Evolutionary conservation across 768 basidiomycete genomes (phyloP).

Genomic region (Tricholoma hemisulphureum): DNA sequence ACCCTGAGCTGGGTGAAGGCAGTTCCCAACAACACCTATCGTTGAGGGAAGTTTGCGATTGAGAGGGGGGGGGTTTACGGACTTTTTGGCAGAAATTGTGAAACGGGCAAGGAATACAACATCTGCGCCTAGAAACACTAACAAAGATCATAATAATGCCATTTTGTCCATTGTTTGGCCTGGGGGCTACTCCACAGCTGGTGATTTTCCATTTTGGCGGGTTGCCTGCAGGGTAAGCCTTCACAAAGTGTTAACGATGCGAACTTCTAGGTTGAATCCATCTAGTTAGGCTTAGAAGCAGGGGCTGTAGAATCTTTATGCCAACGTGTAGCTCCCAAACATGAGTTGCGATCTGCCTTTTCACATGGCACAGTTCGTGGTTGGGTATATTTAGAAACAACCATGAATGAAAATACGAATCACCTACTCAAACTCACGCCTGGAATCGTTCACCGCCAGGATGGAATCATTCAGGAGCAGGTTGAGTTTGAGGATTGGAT

Average conservation of each 20-base stretch:
- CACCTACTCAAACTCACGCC: background rate
- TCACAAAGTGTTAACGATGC: background rate
- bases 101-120: background rate
- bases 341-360: background rate
- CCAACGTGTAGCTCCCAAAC: background rate
- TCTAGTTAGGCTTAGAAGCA: background rate
- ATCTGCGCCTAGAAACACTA: background rate
- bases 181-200: background rate
- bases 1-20: background rate
- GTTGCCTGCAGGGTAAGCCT: background rate
- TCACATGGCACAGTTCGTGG: background rate
- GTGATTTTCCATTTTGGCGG: background rate
- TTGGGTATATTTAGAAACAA: background rate
- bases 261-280: background rate
- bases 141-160: no score
- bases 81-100: background rate
- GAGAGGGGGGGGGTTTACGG: background rate
- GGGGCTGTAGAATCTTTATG: background rate
- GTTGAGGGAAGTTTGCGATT: background rate
- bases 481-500: background rate
- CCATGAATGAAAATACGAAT: background rate
- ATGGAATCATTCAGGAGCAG: background rate
- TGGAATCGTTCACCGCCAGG: background rate
- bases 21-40: background rate
- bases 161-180: background rate